Evolutionary conservation across 2,329 filamentous ascomycete species (phyloP), one percentile per base, ranked within the genome.

Genomic region (Sporothrix globosa): DNA sequence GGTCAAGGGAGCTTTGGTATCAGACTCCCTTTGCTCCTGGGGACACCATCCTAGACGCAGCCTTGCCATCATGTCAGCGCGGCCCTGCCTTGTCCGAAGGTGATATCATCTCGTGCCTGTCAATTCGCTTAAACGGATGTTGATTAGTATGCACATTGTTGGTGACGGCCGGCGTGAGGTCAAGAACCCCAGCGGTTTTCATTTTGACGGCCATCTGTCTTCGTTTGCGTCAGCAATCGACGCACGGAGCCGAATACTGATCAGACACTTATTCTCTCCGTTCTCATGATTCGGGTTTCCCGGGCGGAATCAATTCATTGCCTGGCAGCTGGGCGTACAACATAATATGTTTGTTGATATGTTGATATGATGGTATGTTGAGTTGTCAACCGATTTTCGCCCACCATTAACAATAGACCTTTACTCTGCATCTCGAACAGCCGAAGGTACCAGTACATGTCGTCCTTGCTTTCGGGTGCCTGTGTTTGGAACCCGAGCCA

Each of bases 371-470:
- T 13, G 11, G 17, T 14, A 44, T 46, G 58, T 63, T 63, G 58
- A 63, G 58, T 39, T 63, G 58, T 63, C 58, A 63, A 63, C 39
- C 39, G 39, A 44, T 46, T 27, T 61, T 27, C 39, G 39, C 58
- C 27, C 34, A 44, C 41, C 27, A n/a, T 19, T 17, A 13, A 3
- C 6, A 24, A 46, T 63, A 39, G 41, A 63, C 24, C 19, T 21
- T 21, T 19, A 19, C 24, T 48, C 34, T 44, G 34, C 50, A 50
- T 66, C 17, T 66, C 63, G 46, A 21, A 53, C 39, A 66, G 44
- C 63, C 63, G 46, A 66, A 66, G 14, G 63, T 66, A 66, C 63
- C 46, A 21, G 63, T 66, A 66, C 63, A 7, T 53, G n/a, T 19
- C 6, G 10, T 3, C 2, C 50, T 34, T 34, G 41, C 44, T 21